Conservation (phyloP, 805 yeast species). For the Starmera pachycereana region DNA sequence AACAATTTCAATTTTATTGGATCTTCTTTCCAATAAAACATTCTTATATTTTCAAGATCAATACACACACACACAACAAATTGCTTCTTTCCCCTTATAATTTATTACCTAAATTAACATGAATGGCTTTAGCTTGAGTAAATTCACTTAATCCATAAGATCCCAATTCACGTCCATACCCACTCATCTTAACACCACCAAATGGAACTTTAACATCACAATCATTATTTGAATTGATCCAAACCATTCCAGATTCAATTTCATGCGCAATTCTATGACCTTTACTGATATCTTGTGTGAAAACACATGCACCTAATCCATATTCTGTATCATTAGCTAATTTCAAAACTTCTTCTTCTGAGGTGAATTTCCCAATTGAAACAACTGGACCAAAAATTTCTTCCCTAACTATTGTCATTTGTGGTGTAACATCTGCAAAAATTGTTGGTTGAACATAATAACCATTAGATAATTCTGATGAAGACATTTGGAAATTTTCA, state of each 20-base stretch:
- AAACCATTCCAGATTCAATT: constrained; percentile 39
- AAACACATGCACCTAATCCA: constrained; percentile 38
- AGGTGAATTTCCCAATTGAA: constrained; percentile 30
- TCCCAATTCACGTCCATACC: constrained; percentile 61
- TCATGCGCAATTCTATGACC: constrained; percentile 31
- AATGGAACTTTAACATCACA: constrained; percentile 50
- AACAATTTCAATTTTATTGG: too few relatives aligned
- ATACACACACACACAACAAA: not conserved
- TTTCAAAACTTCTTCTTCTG: constrained; percentile 32
- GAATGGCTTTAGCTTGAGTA: constrained; percentile 58
- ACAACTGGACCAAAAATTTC: constrained; percentile 48
- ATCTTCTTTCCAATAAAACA: too few relatives aligned
- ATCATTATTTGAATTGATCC: constrained; percentile 52
- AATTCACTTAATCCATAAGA: constrained; percentile 52
- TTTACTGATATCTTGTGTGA: constrained; percentile 27
- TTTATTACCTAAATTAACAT: constrained; percentile 47
- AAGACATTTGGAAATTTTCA: constrained; percentile 12
- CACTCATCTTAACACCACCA: constrained; percentile 61
- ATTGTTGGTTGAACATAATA: constrained; percentile 37
- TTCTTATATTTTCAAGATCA: too few relatives aligned
- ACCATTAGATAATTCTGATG: constrained; percentile 19
- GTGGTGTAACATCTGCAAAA: constrained; percentile 31
- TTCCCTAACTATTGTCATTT: constrained; percentile 33
- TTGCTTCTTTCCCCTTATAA: constrained; percentile 3
- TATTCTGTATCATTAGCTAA: constrained; percentile 33